A percentile compares a stretch with the other conserved stretches of the same genome.
These are phyloP conservation scores for Inosperma sp. DNA, from an alignment of 768 basidiomycete species.

Conservation along the genomic window DNA sequence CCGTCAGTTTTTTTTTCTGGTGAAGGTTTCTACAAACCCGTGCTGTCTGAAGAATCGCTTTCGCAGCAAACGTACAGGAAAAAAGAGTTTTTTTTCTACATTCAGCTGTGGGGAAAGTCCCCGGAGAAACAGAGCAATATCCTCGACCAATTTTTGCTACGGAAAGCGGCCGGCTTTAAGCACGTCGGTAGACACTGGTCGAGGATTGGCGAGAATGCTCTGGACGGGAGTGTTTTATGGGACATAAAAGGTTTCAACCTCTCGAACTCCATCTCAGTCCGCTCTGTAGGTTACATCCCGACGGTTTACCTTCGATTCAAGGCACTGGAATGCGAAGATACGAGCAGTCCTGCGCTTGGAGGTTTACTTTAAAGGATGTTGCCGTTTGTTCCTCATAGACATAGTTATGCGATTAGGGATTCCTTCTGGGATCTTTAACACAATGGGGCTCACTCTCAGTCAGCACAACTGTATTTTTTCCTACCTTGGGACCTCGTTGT, in stretches of 20 bases:
- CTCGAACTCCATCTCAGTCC: conserved; percentile 45
- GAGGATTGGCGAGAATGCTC: conserved; percentile 49
- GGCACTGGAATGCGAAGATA: conserved; percentile 68
- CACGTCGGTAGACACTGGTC: conserved; percentile 58
- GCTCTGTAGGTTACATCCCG: conserved; percentile 50
- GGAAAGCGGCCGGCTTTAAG: conserved; percentile 78
- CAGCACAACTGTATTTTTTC: conserved; percentile 61
- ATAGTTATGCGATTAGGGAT: conserved; percentile 83
- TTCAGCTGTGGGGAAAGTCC: conserved; percentile 90
- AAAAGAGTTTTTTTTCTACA: conserved; percentile 36
- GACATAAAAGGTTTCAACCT: conserved; percentile 18
- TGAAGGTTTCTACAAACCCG: conserved; percentile 14
- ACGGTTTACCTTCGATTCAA: conserved; percentile 34
- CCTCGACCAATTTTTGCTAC: conserved; percentile 44
- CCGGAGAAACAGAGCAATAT: conserved; percentile 80
- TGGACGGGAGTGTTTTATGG: conserved; percentile 24
- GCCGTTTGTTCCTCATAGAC: conserved; percentile 74
- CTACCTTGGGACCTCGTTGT: conserved; percentile 47
- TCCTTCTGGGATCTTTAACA: conserved; percentile 52
- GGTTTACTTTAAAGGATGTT: conserved; percentile 31
- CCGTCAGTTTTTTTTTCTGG: conserved; percentile 22
- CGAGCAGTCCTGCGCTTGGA: conserved; percentile 56
- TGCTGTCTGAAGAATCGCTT: conserved; percentile 77
- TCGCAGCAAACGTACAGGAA: conserved; percentile 80
- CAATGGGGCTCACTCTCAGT: conserved; percentile 91